These are phyloP conservation scores for Aegilops sharonensis DNA, from an alignment of 176 grass and related monocot genomes.

Conservation along the genomic window DNA sequence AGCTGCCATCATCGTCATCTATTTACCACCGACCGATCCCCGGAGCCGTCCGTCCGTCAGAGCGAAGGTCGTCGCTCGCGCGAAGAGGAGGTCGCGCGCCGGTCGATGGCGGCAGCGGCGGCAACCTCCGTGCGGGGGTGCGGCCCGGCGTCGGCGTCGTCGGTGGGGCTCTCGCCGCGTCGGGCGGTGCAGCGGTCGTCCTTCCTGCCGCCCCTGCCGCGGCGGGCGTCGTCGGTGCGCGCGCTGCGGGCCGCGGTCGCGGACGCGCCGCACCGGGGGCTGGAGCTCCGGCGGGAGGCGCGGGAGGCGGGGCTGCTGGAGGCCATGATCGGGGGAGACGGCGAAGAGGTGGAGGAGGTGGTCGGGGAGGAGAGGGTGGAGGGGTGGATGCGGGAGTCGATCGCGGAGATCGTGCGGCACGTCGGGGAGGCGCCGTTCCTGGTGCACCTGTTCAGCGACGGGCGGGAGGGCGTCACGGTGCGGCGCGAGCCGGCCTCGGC, in stretches of 20 bases:
- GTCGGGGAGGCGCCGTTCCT: conserved; percentile 56
- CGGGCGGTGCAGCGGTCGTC: neutral
- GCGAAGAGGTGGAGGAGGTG: neutral
- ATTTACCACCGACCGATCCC: neutral
- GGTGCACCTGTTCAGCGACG: conserved; percentile 51
- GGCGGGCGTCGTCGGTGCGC: neutral
- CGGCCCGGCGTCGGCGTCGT: conserved; percentile 28
- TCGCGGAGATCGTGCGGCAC: conserved; percentile 59
- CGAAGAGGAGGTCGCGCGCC: neutral
- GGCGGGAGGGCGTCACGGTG: conserved; percentile 41
- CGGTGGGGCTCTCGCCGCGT: neutral
- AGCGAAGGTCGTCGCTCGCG: neutral
- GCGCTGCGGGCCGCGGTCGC: conserved; percentile 17
- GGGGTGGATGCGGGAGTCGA: conserved; percentile 43
- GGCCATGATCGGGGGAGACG: neutral
- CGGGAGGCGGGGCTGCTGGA: neutral
- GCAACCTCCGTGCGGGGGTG: conserved; percentile 34
- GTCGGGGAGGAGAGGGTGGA: conserved; percentile 32
- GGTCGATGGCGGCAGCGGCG: conserved; percentile 26
- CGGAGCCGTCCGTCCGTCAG: neutral
- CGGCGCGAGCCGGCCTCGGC: conserved; percentile 54
- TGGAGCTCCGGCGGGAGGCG: conserved; percentile 18
- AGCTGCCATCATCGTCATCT: neutral
- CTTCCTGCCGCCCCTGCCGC: neutral
- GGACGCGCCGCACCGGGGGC: conserved; percentile 11